Base-by-base conservation (phyloP, 495 filamentous ascomycete genomes). In the Podospora anserina region DNA sequence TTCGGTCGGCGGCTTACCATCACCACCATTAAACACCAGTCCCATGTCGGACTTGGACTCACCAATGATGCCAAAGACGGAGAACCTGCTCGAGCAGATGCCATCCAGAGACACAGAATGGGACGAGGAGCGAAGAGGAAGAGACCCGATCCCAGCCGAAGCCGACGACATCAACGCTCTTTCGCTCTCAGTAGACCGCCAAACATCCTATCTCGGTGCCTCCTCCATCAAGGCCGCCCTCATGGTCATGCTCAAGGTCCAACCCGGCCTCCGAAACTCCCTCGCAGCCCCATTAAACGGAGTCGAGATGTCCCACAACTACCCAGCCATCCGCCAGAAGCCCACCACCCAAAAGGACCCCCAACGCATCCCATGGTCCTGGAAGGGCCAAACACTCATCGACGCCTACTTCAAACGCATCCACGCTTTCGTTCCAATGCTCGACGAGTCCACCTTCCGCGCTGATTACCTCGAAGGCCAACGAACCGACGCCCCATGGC, bases 161-260 rank as follows among this genome's bases (percentile, higher is more conserved):
- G 88, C 90, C 0, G 91, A 94, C 76, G 91, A 94, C 77, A 90
- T 94, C 61, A 93, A 93, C 75, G 90, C 89, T 0, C 79, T 93
- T 0, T 92, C 89, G n/a, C 83, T 94, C 53, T 88, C 89, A 3
- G 82, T 90, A 4, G 86, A 89, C 72, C 83, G 87, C 9, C 86
- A 90, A 66, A 88, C 90, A 9, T 93, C 91, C 11, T 94, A 93
- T 71, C 82, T 94, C 1, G 91, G 91, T 6, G 87, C 91, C n/a
- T 92, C 90, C 0, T 94, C 91, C 20, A 90, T 94, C 71, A 90
- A 90, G 71, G 91, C 91, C 0, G 90, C 90, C 9, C 83, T 94
- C 26, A 90, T 92, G 78, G 91, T 93, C 63, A 93, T 94, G 78
- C 85, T 92, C 68, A 90, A 88, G 80, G 86, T 91, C 39, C 89